Evolutionary conservation across 2,329 filamentous ascomycete species (phyloP).

Genomic region (Neophaeococcomyces aloes): DNA sequence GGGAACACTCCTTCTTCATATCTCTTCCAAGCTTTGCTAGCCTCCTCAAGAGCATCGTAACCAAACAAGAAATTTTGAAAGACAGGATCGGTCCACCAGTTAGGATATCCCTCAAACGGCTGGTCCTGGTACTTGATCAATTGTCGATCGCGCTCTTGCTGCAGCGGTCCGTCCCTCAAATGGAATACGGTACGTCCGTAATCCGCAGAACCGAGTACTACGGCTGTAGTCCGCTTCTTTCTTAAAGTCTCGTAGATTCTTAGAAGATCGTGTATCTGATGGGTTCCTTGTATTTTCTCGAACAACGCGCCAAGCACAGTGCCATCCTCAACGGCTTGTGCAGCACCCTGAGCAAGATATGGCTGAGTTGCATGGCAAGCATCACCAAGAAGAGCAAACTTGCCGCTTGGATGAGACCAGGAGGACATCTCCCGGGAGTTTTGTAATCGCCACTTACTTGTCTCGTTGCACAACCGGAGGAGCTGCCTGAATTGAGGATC

Average conservation of each 20-base stretch:
- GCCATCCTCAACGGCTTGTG: conserved; percentile 25
- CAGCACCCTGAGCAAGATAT: conserved; percentile 26
- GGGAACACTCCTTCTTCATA: too few relatives aligned
- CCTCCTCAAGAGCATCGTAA: conserved; percentile 11
- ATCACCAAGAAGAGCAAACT: conserved; percentile 31
- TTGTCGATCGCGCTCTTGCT: conserved; percentile 32
- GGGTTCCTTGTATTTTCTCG: conserved; percentile 16
- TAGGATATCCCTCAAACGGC: conserved; percentile 13
- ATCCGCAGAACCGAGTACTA: conserved; percentile 27
- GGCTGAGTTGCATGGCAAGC: conserved; percentile 38
- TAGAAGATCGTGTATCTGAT: conserved; percentile 27
- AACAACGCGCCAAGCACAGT: conserved; percentile 26
- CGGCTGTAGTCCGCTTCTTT: conserved; percentile 30
- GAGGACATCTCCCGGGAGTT: conserved; percentile 10
- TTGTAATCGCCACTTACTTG: conserved; percentile 18
- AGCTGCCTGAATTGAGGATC: conserved; percentile 24
- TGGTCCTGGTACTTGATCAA: conserved; percentile 8
- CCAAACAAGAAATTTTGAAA: conserved; percentile 15
- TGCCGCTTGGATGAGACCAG: conserved; percentile 13
- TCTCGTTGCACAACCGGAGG: conserved; percentile 18
- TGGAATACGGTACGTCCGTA: conserved; percentile 29
- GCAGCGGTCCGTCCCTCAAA: conserved; percentile 30
- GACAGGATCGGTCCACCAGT: conserved; percentile 13
- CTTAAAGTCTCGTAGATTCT: conserved; percentile 29
- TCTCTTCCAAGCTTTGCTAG: conserved; percentile 11